These are phyloP conservation scores for Aspergillus bombycis DNA, from an alignment of 2,329 filamentous ascomycete genomes.

Conservation along the genomic window DNA sequence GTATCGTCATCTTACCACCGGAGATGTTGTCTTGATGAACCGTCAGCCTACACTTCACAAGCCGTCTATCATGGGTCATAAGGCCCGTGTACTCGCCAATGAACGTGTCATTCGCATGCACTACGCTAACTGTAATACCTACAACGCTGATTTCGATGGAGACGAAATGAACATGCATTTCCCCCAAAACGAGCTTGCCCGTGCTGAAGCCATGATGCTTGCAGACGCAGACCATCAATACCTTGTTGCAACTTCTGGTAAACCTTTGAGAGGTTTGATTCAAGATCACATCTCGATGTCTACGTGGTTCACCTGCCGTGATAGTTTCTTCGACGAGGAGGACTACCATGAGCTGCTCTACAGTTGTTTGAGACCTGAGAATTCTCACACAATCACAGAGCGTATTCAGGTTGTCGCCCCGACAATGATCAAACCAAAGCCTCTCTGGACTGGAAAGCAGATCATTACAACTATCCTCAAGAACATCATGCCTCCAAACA, in stretches of 20 bases:
- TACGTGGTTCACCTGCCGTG: constrained; percentile 84
- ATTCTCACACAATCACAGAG: constrained; percentile 81
- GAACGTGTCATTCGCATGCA: constrained; percentile 99
- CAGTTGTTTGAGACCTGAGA: constrained; percentile 84
- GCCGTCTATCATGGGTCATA: constrained; percentile 97
- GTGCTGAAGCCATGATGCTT: constrained; percentile 88
- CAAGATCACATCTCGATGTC: constrained; percentile 98
- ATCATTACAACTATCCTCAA: constrained; percentile 89
- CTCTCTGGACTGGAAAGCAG: constrained; percentile 94
- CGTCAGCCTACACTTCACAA: constrained; percentile 97
- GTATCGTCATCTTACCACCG: constrained; percentile 91
- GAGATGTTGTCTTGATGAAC: constrained; percentile 98
- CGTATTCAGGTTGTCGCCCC: constrained; percentile 80
- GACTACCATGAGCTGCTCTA: constrained; percentile 96
- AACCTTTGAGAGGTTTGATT: constrained; percentile 91
- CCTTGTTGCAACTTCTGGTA: constrained; percentile 88
- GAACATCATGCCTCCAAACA: constrained; percentile 81
- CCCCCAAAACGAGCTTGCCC: constrained; percentile 91
- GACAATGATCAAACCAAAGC: constrained; percentile 76
- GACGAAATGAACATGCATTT: constrained; percentile 99
- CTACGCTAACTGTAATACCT: constrained; percentile 99
- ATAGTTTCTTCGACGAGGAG: constrained; percentile 84
- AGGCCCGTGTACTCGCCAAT: constrained; percentile 85
- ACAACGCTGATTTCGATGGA: constrained; percentile 98
- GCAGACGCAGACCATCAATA: constrained; percentile 98